A percentile compares a stretch with the other conserved stretches of the same genome.
These are phyloP conservation scores for Dothideomycetes sp. DNA, from an alignment of 2,329 filamentous ascomycete genomes.

Conservation along the genomic window DNA sequence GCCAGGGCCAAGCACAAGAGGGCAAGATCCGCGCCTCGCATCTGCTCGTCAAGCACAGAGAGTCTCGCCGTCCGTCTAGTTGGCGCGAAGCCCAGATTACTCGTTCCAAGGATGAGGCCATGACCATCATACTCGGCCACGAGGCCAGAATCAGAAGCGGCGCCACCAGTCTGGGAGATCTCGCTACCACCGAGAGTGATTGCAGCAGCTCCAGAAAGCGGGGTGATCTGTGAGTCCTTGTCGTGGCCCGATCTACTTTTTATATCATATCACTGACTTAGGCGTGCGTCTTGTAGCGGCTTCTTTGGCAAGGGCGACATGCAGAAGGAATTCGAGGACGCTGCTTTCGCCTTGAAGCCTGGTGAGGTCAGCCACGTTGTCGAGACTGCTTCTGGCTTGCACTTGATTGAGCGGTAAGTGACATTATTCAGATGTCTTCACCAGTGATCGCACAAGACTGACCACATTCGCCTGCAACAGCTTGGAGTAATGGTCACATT, in stretches of 20 bases:
- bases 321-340: slow-evolving; percentile 98
- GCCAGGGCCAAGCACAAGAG: slow-evolving; percentile 31
- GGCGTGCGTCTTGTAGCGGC: slow-evolving; percentile 42
- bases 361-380: slow-evolving; percentile 81
- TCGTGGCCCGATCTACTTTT: neutral
- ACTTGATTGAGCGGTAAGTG: slow-evolving; percentile 84
- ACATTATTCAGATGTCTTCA: neutral
- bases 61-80: slow-evolving; percentile 79
- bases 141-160: slow-evolving; percentile 68
- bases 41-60: slow-evolving; percentile 84
- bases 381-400: slow-evolving; percentile 86
- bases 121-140: slow-evolving; percentile 64
- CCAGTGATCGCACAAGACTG: neutral
- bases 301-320: slow-evolving; percentile 93
- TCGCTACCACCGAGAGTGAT: slow-evolving; percentile 84
- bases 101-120: slow-evolving; percentile 77
- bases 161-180: slow-evolving; percentile 61
- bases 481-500: slow-evolving; percentile 14
- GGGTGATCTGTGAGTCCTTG: slow-evolving; percentile 62
- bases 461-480: slow-evolving; percentile 7
- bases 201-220: slow-evolving; percentile 91
- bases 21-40: slow-evolving; percentile 92
- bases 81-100: slow-evolving; percentile 90
- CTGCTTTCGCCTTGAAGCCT: slow-evolving; percentile 78
- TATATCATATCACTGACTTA: neutral